Evolutionary conservation across 495 filamentous ascomycete genomes (phyloP).

Genomic region (Xylaria acuta): DNA sequence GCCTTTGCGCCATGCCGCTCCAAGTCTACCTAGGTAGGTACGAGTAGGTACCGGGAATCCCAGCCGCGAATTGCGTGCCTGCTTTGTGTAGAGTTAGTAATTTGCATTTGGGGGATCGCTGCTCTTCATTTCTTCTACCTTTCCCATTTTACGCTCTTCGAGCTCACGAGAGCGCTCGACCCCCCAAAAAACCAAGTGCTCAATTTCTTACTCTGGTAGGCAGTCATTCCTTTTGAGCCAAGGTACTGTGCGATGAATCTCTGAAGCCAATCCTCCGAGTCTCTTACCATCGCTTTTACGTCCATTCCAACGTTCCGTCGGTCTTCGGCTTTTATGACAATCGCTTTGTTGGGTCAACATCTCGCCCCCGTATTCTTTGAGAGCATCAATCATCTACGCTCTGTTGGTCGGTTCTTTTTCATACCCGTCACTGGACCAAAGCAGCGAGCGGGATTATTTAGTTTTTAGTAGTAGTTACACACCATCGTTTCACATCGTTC

Average conservation of each 20-base stretch:
- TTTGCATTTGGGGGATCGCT: constrained; percentile 7
- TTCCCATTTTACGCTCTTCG: constrained; percentile 4
- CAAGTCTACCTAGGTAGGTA: too few relatives aligned
- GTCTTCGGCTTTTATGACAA: constrained; percentile 19
- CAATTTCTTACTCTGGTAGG: constrained; percentile 13
- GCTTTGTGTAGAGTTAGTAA: neutral
- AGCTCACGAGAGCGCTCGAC: constrained; percentile 17
- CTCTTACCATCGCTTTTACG: constrained; percentile 2
- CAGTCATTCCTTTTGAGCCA: constrained; percentile 22
- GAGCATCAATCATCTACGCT: neutral
- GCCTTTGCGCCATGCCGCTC: constrained; percentile 3
- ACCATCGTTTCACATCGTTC: constrained; percentile 1
- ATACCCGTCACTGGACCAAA: neutral
- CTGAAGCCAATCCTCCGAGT: neutral
- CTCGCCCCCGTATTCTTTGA: constrained; percentile 18
- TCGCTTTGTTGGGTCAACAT: constrained; percentile 20
- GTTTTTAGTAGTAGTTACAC: neutral
- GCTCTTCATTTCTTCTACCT: constrained; percentile 16
- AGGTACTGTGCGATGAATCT: neutral
- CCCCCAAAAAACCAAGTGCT: neutral
- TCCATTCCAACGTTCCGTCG: neutral
- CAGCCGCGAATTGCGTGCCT: neutral
- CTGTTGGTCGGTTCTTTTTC: constrained; percentile 15
- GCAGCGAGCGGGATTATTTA: neutral
- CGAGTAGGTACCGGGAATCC: constrained; percentile 3